Base-by-base conservation (phyloP, 306 rosid genomes). In the Heteromeles arbutifolia region DNA sequence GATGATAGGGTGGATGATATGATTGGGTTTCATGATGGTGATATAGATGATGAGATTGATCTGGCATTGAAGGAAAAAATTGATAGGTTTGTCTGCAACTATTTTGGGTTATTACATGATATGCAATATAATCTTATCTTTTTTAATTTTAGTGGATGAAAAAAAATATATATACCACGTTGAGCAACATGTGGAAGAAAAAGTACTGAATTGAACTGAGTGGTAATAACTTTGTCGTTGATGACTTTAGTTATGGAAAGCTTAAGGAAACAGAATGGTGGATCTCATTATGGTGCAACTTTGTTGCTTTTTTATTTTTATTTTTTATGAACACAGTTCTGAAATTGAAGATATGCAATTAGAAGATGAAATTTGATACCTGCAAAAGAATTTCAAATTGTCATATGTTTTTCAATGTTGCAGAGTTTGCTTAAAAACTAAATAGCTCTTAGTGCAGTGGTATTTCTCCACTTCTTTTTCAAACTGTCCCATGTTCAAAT, bases 1-100 rank as follows among this genome's bases (percentile, higher is more conserved):
- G 26, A 57, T 9, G 76, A 39, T 24, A 17, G 56, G 41, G 32
- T 13, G 24, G 31, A 58, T 21, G 11, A 58, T 82, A 86, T 77
- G 82, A 69, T 67, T 45, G 96, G 86, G 69, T 82, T 82, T 79
- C 84, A 82, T 65, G 96, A 90, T 52, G 94, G 83, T 41, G 93
- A 92, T 79, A 73, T 85, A 48, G 92, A 93, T 44, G 96, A 90
- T 81, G 98, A 89, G 79, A 80, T 93, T 75, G 98, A 90, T 87
- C 93, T 93, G 39, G 94, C 88, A 9, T 84, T 90, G 87, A 90
- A 86, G 80, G 94, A 86, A 83, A 87, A 89, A 80, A 90, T 90
- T 79, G 96, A 93, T 80, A 89, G 98, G 98, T 90, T 73, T n/a
- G 56, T 18, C 67, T 31, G 24, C 54, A 24, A 24, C 48, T 56